Base-by-base conservation (phyloP, 2,329 filamentous ascomycete species). In the Metarhizium guizhouense region DNA sequence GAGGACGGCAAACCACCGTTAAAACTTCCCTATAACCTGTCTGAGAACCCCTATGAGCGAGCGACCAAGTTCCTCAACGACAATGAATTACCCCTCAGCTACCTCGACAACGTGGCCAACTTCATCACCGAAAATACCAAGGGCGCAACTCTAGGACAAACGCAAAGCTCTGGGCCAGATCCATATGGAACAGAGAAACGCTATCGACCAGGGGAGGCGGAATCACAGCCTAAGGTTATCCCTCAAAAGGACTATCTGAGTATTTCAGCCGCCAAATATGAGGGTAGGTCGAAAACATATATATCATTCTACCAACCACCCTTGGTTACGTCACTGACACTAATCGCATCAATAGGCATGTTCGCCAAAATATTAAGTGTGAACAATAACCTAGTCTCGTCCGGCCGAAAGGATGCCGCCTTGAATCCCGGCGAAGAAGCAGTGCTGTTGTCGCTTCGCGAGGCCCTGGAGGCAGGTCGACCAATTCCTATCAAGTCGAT, bases 21-120 rank as follows among this genome's bases (percentile, higher is more conserved):
- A 49, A 96, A 96, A 70, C 78, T 97, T n/a, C 91, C 93, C 0
- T 97, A 88, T 72, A 96, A 97, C 68, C 79, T 93, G 13, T 90
- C 88, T 1, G 87, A 96, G 67, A 96, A 96, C 62, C 90, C 91
- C 0, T 97, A 95, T 69, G 89, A 96, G 63, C 86, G 87, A 2
- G 93, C 94, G 0, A 90, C 87, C 40, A 96, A 90, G 66, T 99
- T 97, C 63, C 85, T 97, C 51, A 82, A 86, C 63, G 85, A 92
- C 65, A 95, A 97, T 64, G 87, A 96, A 66, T 79, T 97, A 1
- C 90, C 93, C 1, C 81, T 95, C 54, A 84, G 82, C 3, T 97
- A 96, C 66, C 79, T 96, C 14, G 93, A 97, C 62, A 89, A 91
- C 67, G 91, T 96, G 16, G 90, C 92, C 6, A 88, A 94, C 61